Conservation (phyloP, 2,329 filamentous ascomycete genomes). For the Neopestalotiopsis sp. region DNA sequence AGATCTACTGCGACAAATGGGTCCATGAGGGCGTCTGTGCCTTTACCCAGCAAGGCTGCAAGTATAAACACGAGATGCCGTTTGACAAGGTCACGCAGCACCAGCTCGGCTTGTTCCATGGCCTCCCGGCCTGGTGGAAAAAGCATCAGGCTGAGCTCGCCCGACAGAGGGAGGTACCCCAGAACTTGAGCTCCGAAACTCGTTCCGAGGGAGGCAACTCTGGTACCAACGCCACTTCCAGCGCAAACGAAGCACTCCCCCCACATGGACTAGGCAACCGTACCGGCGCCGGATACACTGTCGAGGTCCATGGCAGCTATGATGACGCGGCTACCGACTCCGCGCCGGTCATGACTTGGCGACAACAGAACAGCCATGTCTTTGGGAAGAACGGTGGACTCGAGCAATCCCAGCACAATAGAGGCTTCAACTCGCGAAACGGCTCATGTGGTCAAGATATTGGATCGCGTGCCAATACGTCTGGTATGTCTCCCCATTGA, state of each 20-base stretch:
- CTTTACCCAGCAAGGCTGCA: constrained; percentile 84
- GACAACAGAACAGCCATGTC: constrained; percentile 5
- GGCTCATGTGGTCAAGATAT: background rate
- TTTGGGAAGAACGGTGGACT: background rate
- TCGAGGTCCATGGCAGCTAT: background rate
- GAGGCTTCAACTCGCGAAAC: background rate
- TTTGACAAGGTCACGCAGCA: constrained; percentile 67
- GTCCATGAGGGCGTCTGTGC: constrained; percentile 84
- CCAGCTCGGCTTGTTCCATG: constrained; percentile 72
- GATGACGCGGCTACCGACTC: background rate
- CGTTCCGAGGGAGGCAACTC: background rate
- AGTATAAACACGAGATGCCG: constrained; percentile 92
- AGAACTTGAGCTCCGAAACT: constrained; percentile 6
- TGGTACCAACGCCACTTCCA: background rate
- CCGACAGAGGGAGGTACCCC: constrained; percentile 33
- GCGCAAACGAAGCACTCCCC: background rate
- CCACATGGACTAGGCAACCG: background rate
- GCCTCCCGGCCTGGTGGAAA: constrained; percentile 65
- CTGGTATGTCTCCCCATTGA: constrained; percentile 2
- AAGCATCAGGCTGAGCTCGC: constrained; percentile 54
- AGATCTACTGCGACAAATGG: constrained; percentile 90
- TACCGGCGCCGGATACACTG: background rate
- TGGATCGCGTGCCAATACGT: background rate
- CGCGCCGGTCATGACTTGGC: constrained; percentile 1
- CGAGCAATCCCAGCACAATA: constrained; percentile 3